Evolutionary conservation across 805 yeast species (phyloP).

Genomic region (Barnettozyma vustinii): DNA sequence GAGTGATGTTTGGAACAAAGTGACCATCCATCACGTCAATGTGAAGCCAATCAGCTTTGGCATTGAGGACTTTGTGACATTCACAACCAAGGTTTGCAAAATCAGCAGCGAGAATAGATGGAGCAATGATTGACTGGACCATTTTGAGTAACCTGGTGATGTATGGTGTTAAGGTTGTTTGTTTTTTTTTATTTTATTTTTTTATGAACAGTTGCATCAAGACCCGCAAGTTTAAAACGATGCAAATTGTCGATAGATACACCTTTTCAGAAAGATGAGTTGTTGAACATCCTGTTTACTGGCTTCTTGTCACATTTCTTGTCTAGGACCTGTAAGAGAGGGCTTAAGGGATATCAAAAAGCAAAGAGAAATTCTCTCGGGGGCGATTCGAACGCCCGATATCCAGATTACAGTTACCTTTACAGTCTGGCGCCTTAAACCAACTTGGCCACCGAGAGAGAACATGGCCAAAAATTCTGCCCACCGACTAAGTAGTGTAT

Average conservation of each 20-base stretch:
- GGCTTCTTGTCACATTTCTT: too few species aligned
- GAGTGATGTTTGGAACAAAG: slow-evolving; percentile 92
- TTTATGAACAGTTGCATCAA: too few species aligned
- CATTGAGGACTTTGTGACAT: slow-evolving; percentile 71
- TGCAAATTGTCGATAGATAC: too few species aligned
- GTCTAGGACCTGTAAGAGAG: not conserved
- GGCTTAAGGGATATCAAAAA: too few species aligned
- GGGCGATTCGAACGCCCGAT: slow-evolving; percentile 49
- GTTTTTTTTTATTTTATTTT: too few species aligned
- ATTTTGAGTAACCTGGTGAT: slow-evolving; percentile 27
- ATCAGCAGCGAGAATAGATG: slow-evolving; percentile 89
- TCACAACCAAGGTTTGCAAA: slow-evolving; percentile 86
- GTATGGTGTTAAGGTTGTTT: not conserved
- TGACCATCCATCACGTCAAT: slow-evolving; percentile 99
- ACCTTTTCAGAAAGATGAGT: too few species aligned
- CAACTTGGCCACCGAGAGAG: slow-evolving; percentile 41
- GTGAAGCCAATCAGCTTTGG: slow-evolving; percentile 95
- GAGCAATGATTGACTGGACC: slow-evolving; percentile 86
- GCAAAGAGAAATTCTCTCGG: slow-evolving; percentile 34
- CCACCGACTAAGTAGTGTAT: not conserved
- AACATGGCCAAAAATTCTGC: not conserved
- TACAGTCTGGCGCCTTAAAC: slow-evolving; percentile 43
- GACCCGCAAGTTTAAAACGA: too few species aligned
- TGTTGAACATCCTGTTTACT: too few species aligned
- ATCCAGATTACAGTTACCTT: slow-evolving; percentile 36